Evolutionary conservation across 345 rosid genomes (phyloP), one percentile per base, ranked within the genome.

Genomic region (Excoecaria agallocha): DNA sequence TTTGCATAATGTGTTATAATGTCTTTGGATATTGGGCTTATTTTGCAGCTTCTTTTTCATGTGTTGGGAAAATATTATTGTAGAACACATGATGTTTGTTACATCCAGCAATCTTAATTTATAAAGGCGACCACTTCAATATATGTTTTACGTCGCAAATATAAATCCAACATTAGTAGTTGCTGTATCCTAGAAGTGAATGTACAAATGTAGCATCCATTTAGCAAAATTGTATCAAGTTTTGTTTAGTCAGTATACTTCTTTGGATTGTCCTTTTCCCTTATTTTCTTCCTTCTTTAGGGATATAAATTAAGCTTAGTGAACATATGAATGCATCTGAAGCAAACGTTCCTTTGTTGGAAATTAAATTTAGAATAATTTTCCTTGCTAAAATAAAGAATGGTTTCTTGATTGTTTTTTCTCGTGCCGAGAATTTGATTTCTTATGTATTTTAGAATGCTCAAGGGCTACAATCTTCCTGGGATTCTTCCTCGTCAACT

Each of bases 401-500:
- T 59, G 12, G 5, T 45, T 1, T 57, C 11, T 66, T 37, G 46
- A 51, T 72, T 61, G 60, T 25, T 3, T 15, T 25, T 15, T 66
- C 41, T 3, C 68, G 22, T 67, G 7, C 41, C n/a, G 15, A 30
- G 16, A 19, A 16, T 65, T 56, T 4, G 6, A 66, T 19, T 52
- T 54, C 45, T 20, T 19, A 7, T 63, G 58, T 16, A 19, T 35
- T 82, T 75, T 74, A 90, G 93, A 50, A 51, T 15, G 58, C 80
- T 93, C 43, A 85, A 85, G 84, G 72, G 62, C 57, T 77, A 69
- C 62, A 91, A 75, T 70, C 97, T 93, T 74, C 83, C 91, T 0
- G 98, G 98, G 65, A 77, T 74, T 65, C 93, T 91, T 30, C 93
- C 96, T 51, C 83, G 89, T 62, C 84, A 89, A 72, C 72, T 91